phyloP scores from a whole-genome alignment of 2,329 filamentous ascomycete genomes.

The Ilyonectria mors-panacis region DNA sequence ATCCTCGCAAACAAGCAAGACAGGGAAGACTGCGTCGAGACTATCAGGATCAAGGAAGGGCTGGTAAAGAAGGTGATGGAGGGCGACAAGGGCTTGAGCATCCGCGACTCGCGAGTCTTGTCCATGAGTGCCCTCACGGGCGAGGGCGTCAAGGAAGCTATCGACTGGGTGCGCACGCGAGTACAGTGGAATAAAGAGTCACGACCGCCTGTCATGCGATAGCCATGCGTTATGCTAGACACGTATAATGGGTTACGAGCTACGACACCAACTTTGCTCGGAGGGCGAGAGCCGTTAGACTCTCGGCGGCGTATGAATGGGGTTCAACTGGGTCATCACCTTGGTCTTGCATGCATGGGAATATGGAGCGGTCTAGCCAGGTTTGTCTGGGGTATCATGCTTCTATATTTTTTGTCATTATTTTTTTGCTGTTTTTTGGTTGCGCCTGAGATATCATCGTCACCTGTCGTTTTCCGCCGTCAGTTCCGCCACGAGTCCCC shows the following conservation, averaged over 20 bases:
- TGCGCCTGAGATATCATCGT: conserved; percentile 36
- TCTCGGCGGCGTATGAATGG: conserved; percentile 38
- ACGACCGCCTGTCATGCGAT: conserved; percentile 93
- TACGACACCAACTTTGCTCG: conserved; percentile 30
- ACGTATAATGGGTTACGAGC: conserved; percentile 36
- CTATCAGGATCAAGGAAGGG: conserved; percentile 96
- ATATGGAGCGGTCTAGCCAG: conserved; percentile 33
- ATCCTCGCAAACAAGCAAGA: conserved; percentile 99
- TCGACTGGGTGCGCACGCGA: conserved; percentile 95
- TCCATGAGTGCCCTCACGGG: conserved; percentile 92
- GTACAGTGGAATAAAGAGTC: conserved; percentile 98
- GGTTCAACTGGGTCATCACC: conserved; percentile 37
- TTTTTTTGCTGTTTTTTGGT: conserved; percentile 32
- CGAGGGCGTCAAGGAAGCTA: conserved; percentile 90
- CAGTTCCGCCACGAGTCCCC: conserved; percentile 82
- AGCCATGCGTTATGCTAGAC: conserved; percentile 48
- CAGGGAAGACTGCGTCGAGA: conserved; percentile 96
- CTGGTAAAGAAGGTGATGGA: conserved; percentile 96
- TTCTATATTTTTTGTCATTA: conserved; percentile 41
- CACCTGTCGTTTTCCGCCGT: conserved; percentile 86
- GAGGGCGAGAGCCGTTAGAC: neutral
- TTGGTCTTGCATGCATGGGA: conserved; percentile 31
- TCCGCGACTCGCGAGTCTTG: conserved; percentile 91
- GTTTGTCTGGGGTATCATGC: conserved; percentile 49
- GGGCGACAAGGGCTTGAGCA: conserved; percentile 87